A percentile compares a stretch with the other conserved stretches of the same genome.
phyloP scores from a whole-genome alignment of 78 protist species.

The Dictyostelium capitatum region DNA sequence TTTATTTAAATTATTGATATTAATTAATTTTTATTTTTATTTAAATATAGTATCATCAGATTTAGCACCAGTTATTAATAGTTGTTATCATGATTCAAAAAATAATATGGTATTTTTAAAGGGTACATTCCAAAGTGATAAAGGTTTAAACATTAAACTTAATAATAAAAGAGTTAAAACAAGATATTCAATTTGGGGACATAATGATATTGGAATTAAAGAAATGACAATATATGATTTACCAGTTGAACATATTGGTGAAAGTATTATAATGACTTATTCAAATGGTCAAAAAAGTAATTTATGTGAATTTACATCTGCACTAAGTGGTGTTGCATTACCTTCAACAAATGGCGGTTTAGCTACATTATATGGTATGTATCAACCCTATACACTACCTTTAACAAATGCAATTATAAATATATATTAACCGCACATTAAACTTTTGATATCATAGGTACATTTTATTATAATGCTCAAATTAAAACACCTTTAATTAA shows the following conservation, averaged over 20 bases:
- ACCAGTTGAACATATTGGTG: background rate
- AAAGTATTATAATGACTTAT: background rate
- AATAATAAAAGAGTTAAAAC: background rate
- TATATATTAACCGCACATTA: no score
- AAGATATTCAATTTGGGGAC: background rate
- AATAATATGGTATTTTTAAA: constrained; percentile 1
- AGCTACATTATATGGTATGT: background rate
- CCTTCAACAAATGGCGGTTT: background rate
- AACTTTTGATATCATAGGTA: background rate
- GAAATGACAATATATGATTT: constrained; percentile 1
- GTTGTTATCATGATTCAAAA: background rate
- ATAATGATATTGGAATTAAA: background rate
- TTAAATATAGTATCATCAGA: no score
- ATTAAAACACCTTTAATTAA: background rate
- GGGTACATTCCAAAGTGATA: background rate
- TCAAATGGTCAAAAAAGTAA: background rate
- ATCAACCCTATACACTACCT: no score
- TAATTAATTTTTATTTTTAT: no score
- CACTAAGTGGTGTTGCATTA: background rate
- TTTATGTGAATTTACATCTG: background rate
- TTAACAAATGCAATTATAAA: no score
- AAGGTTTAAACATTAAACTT: background rate
- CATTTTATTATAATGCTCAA: background rate
- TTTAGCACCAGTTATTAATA: background rate
- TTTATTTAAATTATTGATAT: no score